Percentiles rank a stretch among this genome's conserved stretches.
Conservation (phyloP, 1,284 basidiomycete species). For the Gastroboletus turbinatus region DNA sequence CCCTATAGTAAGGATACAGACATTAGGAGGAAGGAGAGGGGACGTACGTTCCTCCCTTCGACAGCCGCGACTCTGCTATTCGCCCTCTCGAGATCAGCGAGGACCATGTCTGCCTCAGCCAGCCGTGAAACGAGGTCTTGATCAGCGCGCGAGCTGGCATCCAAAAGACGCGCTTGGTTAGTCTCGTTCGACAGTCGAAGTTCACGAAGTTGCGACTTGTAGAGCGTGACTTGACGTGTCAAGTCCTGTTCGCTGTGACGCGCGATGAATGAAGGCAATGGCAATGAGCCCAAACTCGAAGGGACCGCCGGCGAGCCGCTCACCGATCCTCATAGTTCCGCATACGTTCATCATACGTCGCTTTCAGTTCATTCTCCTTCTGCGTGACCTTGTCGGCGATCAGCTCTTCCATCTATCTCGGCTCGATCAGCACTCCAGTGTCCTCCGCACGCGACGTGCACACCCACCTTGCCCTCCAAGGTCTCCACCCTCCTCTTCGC, state of each 20-base stretch:
- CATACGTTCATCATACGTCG: slow-evolving; percentile 93
- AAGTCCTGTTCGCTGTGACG: slow-evolving; percentile 83
- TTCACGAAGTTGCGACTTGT: slow-evolving; percentile 87
- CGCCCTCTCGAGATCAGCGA: slow-evolving; percentile 89
- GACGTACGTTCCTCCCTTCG: slow-evolving; percentile 84
- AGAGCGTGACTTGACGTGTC: slow-evolving; percentile 80
- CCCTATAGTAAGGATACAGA: background rate
- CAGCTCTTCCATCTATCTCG: slow-evolving; percentile 80
- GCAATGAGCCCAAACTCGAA: background rate
- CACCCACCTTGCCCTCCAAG: slow-evolving; percentile 77
- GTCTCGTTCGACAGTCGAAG: slow-evolving; percentile 89
- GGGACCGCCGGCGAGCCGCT: slow-evolving; percentile 11
- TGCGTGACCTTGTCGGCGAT: slow-evolving; percentile 83
- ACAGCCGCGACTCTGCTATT: slow-evolving; percentile 90
- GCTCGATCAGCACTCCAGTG: slow-evolving; percentile 1
- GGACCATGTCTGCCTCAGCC: slow-evolving; percentile 89
- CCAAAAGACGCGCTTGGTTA: slow-evolving; percentile 87
- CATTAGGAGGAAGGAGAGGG: background rate
- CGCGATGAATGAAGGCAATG: background rate
- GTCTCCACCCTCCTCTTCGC: slow-evolving; percentile 76
- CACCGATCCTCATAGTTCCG: slow-evolving; percentile 94
- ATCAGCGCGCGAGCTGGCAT: slow-evolving; percentile 87
- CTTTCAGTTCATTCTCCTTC: slow-evolving; percentile 94
- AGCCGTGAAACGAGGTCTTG: slow-evolving; percentile 88
- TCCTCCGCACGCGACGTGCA: background rate